Base-by-base conservation (phyloP, 1,284 basidiomycete genomes). In the Fistulinella cinereoalba region DNA sequence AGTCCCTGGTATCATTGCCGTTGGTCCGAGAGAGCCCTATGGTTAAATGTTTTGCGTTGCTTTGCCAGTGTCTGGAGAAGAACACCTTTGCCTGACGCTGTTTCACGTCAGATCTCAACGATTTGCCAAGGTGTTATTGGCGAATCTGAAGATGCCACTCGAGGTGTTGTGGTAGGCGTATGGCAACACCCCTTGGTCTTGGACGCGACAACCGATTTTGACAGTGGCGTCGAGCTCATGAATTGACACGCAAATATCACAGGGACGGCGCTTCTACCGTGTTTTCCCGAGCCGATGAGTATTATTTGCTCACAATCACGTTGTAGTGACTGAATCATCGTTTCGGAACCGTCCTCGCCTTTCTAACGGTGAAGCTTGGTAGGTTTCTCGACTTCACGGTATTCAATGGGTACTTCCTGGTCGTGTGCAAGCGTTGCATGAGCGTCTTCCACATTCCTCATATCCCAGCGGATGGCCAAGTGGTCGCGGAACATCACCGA, bases 341-440 rank as follows among this genome's bases (percentile, higher is more conserved):
- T 31, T n/a, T 11, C 6, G 29, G 29, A 12, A 12, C 29, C 5
- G 11, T 31, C 5, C 22, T 22, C 16, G 15, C 12, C 5, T 4
- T 5, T 19, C 24, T n/a, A n/a, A 6, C 21, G 7, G 23, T 25
- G n/a, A 28, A 62, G 60, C 62, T 52, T 51, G 60, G 60, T 1
- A 1, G 11, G 3, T 62, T 57, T 44, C 49, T 64, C 22, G 56
- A 63, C 37, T 62, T 62, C 18, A 46, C 49, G 22, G 47, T 60
- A 29, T 65, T 62, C 36, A 32, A 49, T 0, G 54, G 37, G 0
- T 54, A 64, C 41, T 10, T 66, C 2, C 33, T 64, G 50, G 46
- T 64, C 13, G 49, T 59, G 42, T 66, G 62, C 57, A 62, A 62
- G 46, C 37, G 25, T 22, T 55, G 56, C 31, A 42, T 62, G 39